These are phyloP conservation scores for Cercospora sesami DNA, from an alignment of 2,329 filamentous ascomycete species.

Conservation along the genomic window DNA sequence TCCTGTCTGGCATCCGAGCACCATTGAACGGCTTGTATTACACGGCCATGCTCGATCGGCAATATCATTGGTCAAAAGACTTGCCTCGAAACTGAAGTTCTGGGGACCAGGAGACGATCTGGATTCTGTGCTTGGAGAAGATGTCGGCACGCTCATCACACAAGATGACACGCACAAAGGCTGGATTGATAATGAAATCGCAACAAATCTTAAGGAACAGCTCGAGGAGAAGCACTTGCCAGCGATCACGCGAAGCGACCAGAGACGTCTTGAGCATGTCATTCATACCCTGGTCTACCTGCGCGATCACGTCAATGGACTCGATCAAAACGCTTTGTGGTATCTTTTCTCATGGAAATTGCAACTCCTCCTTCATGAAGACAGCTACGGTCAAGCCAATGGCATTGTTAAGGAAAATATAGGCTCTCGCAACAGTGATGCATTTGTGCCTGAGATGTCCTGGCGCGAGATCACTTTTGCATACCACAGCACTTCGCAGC, in stretches of 20 bases:
- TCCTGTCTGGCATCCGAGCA: constrained; percentile 88
- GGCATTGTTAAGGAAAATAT: constrained; percentile 34
- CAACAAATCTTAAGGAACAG: constrained; percentile 34
- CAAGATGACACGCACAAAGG: constrained; percentile 40
- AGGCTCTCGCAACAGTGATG: neutral
- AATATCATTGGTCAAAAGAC: constrained; percentile 67
- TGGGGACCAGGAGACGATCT: constrained; percentile 77
- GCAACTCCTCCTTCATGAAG: constrained; percentile 24
- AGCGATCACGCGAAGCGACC: constrained; percentile 29
- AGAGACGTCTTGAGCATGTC: constrained; percentile 30
- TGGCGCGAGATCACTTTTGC: constrained; percentile 82
- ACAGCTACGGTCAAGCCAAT: constrained; percentile 5
- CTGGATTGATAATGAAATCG: constrained; percentile 24
- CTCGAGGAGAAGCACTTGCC: constrained; percentile 54
- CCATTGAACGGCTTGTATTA: constrained; percentile 82
- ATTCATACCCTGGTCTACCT: constrained; percentile 32
- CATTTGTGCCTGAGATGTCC: constrained; percentile 49
- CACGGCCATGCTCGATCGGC: constrained; percentile 73
- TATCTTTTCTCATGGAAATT: constrained; percentile 39
- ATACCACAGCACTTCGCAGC: constrained; percentile 68
- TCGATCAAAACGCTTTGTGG: constrained; percentile 34
- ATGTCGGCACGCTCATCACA: constrained; percentile 12
- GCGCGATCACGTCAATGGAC: constrained; percentile 29
- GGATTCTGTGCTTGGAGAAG: constrained; percentile 67
- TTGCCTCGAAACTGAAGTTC: constrained; percentile 78